These are phyloP conservation scores for Stachybotrys echinatus DNA, from an alignment of 2,329 filamentous ascomycete species.

Conservation along the genomic window DNA sequence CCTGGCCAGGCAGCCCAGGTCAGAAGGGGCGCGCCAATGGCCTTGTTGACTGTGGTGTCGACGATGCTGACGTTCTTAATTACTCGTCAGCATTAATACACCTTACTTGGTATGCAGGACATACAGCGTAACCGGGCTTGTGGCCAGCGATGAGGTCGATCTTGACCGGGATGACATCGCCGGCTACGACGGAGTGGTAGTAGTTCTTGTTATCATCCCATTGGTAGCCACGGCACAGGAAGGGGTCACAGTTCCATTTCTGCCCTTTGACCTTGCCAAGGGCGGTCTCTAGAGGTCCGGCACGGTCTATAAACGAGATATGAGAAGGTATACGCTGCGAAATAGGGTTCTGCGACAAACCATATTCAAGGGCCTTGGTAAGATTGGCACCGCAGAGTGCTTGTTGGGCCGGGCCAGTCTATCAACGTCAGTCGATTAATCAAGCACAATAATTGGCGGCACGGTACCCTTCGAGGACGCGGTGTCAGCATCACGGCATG, in stretches of 20 bases:
- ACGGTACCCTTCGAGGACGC: neutral
- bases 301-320: neutral
- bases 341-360: too few relatives aligned
- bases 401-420: neutral
- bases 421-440: neutral
- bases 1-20: conserved; percentile 1
- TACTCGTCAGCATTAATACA: neutral
- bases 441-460: neutral
- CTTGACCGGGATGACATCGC: neutral
- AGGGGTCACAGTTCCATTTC: neutral
- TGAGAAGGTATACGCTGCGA: too few relatives aligned
- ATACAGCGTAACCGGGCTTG: neutral
- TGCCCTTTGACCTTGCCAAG: neutral
- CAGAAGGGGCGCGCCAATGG: neutral
- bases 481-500: neutral
- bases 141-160: neutral
- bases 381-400: neutral
- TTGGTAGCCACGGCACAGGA: conserved; percentile 1
- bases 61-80: neutral
- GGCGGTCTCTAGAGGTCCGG: conserved; percentile 3
- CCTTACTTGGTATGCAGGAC: neutral
- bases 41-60: neutral
- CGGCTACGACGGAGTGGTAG: neutral
- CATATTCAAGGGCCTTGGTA: neutral
- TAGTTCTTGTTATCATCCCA: neutral